Evolutionary conservation across 1,284 basidiomycete species (phyloP).

Genomic region (Irpex lacteus): DNA sequence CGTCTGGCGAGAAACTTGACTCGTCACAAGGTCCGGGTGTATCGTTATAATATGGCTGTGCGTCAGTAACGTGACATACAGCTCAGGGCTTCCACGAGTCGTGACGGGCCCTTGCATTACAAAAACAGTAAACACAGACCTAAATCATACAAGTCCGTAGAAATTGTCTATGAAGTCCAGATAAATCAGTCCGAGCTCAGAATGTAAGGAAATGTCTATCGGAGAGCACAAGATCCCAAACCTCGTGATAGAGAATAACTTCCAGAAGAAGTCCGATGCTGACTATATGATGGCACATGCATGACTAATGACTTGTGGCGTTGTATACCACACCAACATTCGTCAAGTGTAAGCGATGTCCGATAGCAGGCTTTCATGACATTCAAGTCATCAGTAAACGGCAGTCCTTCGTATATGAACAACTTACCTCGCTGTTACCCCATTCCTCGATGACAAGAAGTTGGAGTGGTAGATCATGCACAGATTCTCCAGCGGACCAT

Average conservation of each 20-base stretch:
- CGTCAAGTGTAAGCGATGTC: neutral
- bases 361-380: neutral
- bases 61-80: too few relatives aligned
- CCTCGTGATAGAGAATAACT: too few relatives aligned
- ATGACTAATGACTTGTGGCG: neutral
- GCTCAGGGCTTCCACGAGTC: too few relatives aligned
- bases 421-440: slow-evolving; percentile 33
- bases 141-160: too few relatives aligned
- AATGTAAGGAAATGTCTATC: too few relatives aligned
- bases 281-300: neutral
- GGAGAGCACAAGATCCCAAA: too few relatives aligned
- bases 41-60: too few relatives aligned
- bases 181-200: neutral
- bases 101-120: too few relatives aligned
- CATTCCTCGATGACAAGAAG: slow-evolving; percentile 47
- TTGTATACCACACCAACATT: slow-evolving; percentile 4
- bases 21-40: too few relatives aligned
- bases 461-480: slow-evolving; percentile 34
- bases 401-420: neutral
- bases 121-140: too few relatives aligned
- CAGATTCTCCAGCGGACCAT: slow-evolving; percentile 34
- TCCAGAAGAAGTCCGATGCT: too few relatives aligned
- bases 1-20: too few relatives aligned
- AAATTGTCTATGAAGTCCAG: slow-evolving; percentile 5
- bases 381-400: neutral